A percentile compares a stretch with the other conserved stretches of the same genome.
phyloP scores from a whole-genome alignment of 2,329 filamentous ascomycete species.

The Aspergillus carbonarius region DNA sequence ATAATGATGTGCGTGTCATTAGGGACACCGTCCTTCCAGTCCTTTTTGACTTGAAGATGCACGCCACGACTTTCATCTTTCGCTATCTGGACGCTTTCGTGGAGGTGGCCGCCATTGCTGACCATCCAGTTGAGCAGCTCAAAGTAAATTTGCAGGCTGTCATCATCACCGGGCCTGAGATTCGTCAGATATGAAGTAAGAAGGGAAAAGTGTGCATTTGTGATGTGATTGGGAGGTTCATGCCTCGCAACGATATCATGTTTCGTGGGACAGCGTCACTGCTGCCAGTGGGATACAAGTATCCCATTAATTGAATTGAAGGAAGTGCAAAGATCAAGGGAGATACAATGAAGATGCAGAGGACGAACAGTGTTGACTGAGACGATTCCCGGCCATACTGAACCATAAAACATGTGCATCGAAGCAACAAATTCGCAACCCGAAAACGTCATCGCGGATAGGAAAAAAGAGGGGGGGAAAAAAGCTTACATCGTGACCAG shows the following conservation, averaged over 20 bases:
- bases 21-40: slow-evolving; percentile 24
- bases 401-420: neutral
- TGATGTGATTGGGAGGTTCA: neutral
- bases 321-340: too few species aligned
- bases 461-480: too few species aligned
- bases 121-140: slow-evolving; percentile 35
- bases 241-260: neutral
- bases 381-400: neutral
- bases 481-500: neutral
- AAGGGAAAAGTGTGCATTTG: neutral
- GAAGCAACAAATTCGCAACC: neutral
- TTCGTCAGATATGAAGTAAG: neutral
- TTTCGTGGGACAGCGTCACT: neutral
- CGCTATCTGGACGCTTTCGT: slow-evolving; percentile 34
- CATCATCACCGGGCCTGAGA: neutral
- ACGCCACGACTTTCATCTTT: slow-evolving; percentile 36
- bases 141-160: slow-evolving; percentile 25
- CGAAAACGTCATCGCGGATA: neutral
- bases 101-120: slow-evolving; percentile 32
- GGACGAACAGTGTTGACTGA: neutral
- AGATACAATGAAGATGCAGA: too few species aligned
- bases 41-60: slow-evolving; percentile 35
- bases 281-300: neutral
- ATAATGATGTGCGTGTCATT: slow-evolving; percentile 37
- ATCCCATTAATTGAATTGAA: neutral